A percentile compares a stretch with the other conserved stretches of the same genome.
These are phyloP conservation scores for Poa annua DNA, from an alignment of 176 grass and related monocot genomes.

Conservation along the genomic window DNA sequence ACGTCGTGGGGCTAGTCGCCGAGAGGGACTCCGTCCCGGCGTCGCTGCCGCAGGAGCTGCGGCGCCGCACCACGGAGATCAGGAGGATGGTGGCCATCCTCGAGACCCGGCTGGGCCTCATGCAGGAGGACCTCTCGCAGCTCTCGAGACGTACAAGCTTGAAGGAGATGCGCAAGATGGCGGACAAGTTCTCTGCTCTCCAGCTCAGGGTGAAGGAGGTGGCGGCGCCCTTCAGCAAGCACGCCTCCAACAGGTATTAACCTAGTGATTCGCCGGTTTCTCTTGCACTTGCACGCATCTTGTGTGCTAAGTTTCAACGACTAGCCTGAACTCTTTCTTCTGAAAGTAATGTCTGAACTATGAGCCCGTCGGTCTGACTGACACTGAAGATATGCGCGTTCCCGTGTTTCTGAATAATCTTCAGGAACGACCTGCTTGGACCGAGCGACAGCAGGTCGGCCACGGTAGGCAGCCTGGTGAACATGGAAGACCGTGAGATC, in stretches of 20 bases:
- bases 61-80: conserved; percentile 58
- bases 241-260: conserved; percentile 58
- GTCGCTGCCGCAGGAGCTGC: conserved; percentile 47
- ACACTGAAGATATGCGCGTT: not conserved
- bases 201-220: conserved; percentile 60
- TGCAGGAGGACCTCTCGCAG: conserved; percentile 55
- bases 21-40: conserved; percentile 54
- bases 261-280: not conserved
- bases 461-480: conserved; percentile 36
- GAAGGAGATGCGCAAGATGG: conserved; percentile 67
- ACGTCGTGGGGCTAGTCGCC: conserved; percentile 49
- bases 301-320: not conserved
- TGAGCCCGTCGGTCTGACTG: not conserved
- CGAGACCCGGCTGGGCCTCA: conserved; percentile 52
- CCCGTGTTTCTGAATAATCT: conserved; percentile 14
- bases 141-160: conserved; percentile 47
- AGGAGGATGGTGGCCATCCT: conserved; percentile 70
- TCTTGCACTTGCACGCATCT: not conserved
- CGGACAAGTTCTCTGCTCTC: conserved; percentile 59
- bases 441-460: conserved; percentile 37
- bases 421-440: conserved; percentile 54
- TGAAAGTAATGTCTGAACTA: not conserved
- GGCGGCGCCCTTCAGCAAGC: conserved; percentile 47
- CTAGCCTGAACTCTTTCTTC: not conserved
- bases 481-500: conserved; percentile 64